Evolutionary conservation across 805 yeast genomes (phyloP), one percentile per base, ranked within the genome.

Genomic region (Ogataea nitratoaversa): DNA sequence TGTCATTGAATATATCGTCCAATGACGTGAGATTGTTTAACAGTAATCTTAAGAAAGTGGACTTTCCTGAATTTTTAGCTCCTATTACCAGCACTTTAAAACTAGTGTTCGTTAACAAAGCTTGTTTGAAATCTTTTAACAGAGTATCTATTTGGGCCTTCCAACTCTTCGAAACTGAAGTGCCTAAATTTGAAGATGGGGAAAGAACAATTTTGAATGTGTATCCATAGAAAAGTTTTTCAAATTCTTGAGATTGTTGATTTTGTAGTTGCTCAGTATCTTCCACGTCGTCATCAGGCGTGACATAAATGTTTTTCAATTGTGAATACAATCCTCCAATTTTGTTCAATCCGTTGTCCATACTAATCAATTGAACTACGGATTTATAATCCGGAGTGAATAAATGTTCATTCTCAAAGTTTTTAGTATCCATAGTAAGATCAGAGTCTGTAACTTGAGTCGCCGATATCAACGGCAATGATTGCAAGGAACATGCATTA

Each of bases 11-110:
- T 2, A 11, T 6, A 29, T 50, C 48, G 0, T 38, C 29, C 12
- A 37, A 17, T 4, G 58, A 53, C 7, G 76, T 52, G 1, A 78
- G 49, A 18, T 63, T 63, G 49, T 85, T 84, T 4, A 76, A 40
- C 5, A 87, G 56, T 2, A 76, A 45, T 46, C 77, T 73, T 11
- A 79, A 59, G 34, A 84, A 69, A 0, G 95, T 82, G 1, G 95
- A 83, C 54, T 89, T 89, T 1, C 97, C 97, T 1, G 87, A 72
- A 46, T 83, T 84, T 54, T 86, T 88, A 31, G 79, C 71, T 0
- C 90, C 90, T 18, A 78, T 65, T 0, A 79, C 60, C 38, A 78
- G 59, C 1, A 72, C 57, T 33, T 47, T 51, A 23, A 43, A 37
- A n/a, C 37, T 35, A 17, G 34, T 29, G 3, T 32, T n/a, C 3